phyloP scores from a whole-genome alignment of 352 stramenopile genomes.

The Phytopythium helicoides region DNA sequence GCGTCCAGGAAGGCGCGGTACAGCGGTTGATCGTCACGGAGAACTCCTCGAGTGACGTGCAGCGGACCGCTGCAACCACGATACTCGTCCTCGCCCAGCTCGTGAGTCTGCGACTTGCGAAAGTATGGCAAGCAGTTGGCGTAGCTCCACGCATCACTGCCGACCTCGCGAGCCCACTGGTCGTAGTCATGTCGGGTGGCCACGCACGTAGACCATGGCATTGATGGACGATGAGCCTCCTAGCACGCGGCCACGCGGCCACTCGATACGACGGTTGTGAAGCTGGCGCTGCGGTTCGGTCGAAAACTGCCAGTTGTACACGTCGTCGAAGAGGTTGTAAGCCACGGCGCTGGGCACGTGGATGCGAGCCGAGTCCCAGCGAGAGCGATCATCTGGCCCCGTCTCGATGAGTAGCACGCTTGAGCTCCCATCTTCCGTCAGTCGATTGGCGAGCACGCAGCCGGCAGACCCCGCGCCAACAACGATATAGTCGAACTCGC shows the following conservation, averaged over 20 bases:
- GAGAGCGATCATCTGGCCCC: conserved; percentile 55
- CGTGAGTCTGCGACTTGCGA: conserved; percentile 63
- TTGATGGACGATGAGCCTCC: conserved; percentile 78
- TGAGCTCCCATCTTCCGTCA: conserved; percentile 64
- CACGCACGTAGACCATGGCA: conserved; percentile 80
- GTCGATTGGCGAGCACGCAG: conserved; percentile 81
- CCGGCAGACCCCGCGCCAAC: conserved; percentile 83
- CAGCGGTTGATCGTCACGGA: conserved; percentile 32
- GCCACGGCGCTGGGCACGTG: conserved; percentile 68
- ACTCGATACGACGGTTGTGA: conserved; percentile 58
- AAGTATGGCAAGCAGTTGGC: conserved; percentile 74
- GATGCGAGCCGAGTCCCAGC: conserved; percentile 82
- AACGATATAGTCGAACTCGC: conserved; percentile 83
- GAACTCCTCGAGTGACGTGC: conserved; percentile 31
- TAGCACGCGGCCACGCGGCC: conserved; percentile 71
- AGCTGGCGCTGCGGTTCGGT: conserved; percentile 67
- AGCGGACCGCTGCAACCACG: conserved; percentile 55
- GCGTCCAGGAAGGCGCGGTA: conserved; percentile 89
- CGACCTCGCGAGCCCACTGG: conserved; percentile 41
- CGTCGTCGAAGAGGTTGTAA: conserved; percentile 65
- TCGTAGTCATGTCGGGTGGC: conserved; percentile 72
- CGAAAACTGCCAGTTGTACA: conserved; percentile 79
- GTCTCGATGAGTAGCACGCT: conserved; percentile 86
- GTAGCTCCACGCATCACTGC: conserved; percentile 61
- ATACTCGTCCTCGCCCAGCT: conserved; percentile 54